phyloP scores from a whole-genome alignment of 441 rosid species.

The Adansonia rubrostipa region DNA sequence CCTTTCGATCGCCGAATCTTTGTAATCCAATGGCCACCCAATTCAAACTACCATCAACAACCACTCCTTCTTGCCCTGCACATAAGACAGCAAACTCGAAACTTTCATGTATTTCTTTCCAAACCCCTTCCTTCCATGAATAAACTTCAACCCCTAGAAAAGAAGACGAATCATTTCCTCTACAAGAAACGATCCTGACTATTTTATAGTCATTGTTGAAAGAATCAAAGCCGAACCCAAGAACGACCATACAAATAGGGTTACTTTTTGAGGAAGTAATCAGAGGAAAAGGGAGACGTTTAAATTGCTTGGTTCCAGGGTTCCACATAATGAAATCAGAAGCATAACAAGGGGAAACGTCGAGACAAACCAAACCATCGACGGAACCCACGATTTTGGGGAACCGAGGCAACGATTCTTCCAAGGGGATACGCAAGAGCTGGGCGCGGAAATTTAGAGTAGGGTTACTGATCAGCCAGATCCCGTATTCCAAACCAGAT shows the following conservation, averaged over 20 bases:
- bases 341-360: constrained; percentile 31
- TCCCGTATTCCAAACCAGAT: neutral
- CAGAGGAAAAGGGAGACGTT: constrained; percentile 25
- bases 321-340: constrained; percentile 41
- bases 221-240: constrained; percentile 38
- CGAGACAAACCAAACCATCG: constrained; percentile 42
- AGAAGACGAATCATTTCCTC: neutral
- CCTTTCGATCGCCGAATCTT: neutral
- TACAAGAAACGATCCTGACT: constrained; percentile 39
- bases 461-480: neutral
- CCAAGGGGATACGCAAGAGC: constrained; percentile 22
- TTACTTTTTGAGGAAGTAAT: neutral
- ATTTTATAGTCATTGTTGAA: constrained; percentile 33
- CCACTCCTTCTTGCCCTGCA: constrained; percentile 34
- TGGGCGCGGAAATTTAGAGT: neutral
- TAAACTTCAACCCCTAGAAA: constrained; percentile 36
- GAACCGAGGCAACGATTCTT: constrained; percentile 3
- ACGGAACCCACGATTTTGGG: constrained; percentile 41
- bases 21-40: constrained; percentile 36
- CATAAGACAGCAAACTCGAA: constrained; percentile 24
- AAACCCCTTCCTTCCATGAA: constrained; percentile 31
- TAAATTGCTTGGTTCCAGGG: constrained; percentile 21
- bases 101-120: constrained; percentile 32
- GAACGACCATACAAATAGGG: constrained; percentile 35
- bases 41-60: constrained; percentile 28